Evolutionary conservation across 1,139 yeast species (phyloP).

Genomic region (Zygosaccharomyces sapae): DNA sequence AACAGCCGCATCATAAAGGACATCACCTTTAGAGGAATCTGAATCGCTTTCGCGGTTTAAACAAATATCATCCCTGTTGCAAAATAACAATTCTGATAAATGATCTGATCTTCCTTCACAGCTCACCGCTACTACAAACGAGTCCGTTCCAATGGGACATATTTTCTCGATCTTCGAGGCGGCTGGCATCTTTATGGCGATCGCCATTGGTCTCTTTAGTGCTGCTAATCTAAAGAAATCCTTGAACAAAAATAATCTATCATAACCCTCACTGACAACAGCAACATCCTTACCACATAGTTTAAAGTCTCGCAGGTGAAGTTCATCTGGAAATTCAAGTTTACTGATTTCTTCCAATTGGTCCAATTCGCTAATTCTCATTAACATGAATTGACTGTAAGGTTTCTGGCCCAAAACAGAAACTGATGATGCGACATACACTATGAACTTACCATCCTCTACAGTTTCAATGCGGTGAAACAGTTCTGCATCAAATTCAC

Average conservation of each 20-base stretch:
- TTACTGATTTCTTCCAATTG: constrained; percentile 2
- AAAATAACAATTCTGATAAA: constrained; percentile 13
- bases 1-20: constrained; percentile 3
- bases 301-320: constrained; percentile 14
- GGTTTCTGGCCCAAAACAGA: not conserved
- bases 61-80: constrained; percentile 6
- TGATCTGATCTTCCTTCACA: constrained; percentile 11
- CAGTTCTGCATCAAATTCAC: constrained; percentile 8
- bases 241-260: constrained; percentile 12
- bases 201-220: not conserved
- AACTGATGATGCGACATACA: not conserved
- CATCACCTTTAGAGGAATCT: not conserved
- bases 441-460: constrained; percentile 6
- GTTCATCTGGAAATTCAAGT: constrained; percentile 13
- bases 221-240: constrained; percentile 5
- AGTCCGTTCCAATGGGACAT: constrained; percentile 7
- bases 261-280: constrained; percentile 10
- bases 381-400: constrained; percentile 6
- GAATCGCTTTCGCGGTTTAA: not conserved
- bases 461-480: constrained; percentile 11
- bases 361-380: constrained; percentile 3
- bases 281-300: constrained; percentile 16
- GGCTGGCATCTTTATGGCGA: constrained; percentile 7
- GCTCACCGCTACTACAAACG: constrained; percentile 10
- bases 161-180: constrained; percentile 4